Conservation (phyloP, 2,329 filamentous ascomycete genomes). For the Aspergillus fructus region DNA sequence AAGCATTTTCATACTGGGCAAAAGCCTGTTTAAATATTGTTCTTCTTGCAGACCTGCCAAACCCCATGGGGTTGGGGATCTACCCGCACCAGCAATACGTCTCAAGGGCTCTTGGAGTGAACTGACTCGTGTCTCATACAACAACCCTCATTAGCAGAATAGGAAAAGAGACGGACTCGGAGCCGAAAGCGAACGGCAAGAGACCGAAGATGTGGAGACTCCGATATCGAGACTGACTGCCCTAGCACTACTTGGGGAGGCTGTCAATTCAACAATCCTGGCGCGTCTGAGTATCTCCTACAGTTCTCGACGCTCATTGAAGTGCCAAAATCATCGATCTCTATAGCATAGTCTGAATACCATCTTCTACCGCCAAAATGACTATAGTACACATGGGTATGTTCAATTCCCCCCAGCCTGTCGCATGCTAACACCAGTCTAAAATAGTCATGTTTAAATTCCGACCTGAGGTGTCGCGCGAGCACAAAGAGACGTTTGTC, state of each 20-base stretch:
- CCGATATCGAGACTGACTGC: too few species aligned
- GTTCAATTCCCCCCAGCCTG: neutral
- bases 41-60: neutral
- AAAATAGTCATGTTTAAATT: slow-evolving; percentile 6
- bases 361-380: neutral
- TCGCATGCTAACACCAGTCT: neutral
- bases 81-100: neutral
- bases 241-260: too few species aligned
- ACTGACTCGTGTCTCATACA: neutral
- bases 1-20: neutral
- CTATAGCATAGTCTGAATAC: neutral
- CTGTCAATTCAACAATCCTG: too few species aligned
- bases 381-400: neutral
- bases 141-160: neutral
- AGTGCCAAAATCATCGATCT: neutral
- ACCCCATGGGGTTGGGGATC: neutral
- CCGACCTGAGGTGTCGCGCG: slow-evolving; percentile 1
- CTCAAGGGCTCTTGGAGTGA: neutral
- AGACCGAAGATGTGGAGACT: neutral
- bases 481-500: slow-evolving; percentile 1
- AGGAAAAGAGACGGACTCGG: neutral
- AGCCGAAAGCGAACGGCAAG: neutral
- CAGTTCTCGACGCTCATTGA: too few species aligned
- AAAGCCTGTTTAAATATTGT: neutral
- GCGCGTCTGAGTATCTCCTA: too few species aligned